phyloP scores from a whole-genome alignment of 169 alveolate species.

The Plasmodium knowlesi region DNA sequence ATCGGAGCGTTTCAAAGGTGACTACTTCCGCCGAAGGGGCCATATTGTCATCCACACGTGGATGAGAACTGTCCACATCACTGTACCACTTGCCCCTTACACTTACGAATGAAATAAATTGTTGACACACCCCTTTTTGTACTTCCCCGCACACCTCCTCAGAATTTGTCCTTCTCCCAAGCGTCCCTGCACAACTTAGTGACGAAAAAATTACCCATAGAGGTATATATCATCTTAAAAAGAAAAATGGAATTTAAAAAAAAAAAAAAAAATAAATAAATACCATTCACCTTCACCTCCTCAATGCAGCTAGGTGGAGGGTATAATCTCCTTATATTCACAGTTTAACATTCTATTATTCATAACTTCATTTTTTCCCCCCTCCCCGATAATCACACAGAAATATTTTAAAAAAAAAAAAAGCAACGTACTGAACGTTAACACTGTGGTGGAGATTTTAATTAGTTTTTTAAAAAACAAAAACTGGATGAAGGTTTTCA shows the following conservation, averaged over 20 bases:
- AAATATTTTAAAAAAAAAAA: conserved; percentile 73
- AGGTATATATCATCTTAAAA: conserved; percentile 9
- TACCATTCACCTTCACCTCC: neutral
- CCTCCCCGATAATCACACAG: neutral
- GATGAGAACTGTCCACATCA: neutral
- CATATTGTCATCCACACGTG: neutral
- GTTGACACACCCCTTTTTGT: neutral
- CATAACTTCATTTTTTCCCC: neutral
- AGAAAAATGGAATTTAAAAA: conserved; percentile 23
- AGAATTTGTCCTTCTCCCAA: conserved; percentile 71
- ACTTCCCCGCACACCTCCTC: neutral
- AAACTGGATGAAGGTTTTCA: conserved; percentile 75
- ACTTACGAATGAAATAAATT: neutral
- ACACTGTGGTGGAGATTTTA: conserved; percentile 79
- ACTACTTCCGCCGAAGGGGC: neutral
- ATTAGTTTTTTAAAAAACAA: conserved; percentile 61
- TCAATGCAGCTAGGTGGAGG: neutral
- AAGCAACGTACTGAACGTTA: conserved; percentile 79
- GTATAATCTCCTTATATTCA: neutral
- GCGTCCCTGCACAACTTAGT: conserved; percentile 74
- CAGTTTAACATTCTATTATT: neutral
- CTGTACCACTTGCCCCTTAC: too few relatives aligned
- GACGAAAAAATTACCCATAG: conserved; percentile 76
- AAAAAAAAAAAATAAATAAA: neutral
- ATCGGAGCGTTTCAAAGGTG: conserved; percentile 78